Conservation (phyloP, 768 basidiomycete genomes). For the Panus rudis region DNA sequence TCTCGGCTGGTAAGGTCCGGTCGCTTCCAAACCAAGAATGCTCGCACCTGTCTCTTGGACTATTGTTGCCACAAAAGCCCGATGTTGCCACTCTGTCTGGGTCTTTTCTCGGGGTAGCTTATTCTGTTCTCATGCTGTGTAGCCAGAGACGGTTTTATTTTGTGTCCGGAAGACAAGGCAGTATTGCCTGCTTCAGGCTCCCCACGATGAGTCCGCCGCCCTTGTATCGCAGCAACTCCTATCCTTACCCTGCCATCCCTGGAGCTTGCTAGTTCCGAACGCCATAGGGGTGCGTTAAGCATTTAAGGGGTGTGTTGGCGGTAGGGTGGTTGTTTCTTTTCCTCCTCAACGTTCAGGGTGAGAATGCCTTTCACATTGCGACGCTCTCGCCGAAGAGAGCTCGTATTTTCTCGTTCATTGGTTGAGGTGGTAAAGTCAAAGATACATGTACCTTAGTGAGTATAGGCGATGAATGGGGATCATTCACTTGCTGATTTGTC, state of each 20-base stretch:
- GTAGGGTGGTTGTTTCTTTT: conserved; percentile 5
- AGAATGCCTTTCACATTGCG: conserved; percentile 37
- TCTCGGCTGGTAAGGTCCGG: too few relatives aligned
- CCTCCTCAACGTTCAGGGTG: conserved; percentile 16
- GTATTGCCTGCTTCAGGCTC: too few relatives aligned
- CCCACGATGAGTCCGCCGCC: background rate
- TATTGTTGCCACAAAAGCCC: conserved; percentile 1
- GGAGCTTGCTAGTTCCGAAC: background rate
- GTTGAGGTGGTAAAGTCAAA: conserved; percentile 39
- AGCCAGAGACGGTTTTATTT: conserved; percentile 1
- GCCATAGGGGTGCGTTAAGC: background rate
- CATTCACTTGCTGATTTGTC: background rate
- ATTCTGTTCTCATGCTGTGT: background rate
- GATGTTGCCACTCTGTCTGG: background rate
- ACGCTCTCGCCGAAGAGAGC: conserved; percentile 40
- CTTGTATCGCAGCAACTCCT: background rate
- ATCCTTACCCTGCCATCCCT: background rate
- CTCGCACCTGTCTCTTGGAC: background rate
- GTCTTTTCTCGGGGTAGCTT: background rate
- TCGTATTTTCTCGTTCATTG: conserved; percentile 45
- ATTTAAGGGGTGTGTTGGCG: background rate
- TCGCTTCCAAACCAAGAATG: too few relatives aligned
- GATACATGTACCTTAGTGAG: conserved; percentile 27
- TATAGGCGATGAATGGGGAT: too few relatives aligned
- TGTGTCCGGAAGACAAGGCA: background rate